Percentiles rank a stretch among this genome's conserved stretches.
phyloP scores from a whole-genome alignment of 2,329 filamentous ascomycete genomes.

The Thielaviopsis euricoi region DNA sequence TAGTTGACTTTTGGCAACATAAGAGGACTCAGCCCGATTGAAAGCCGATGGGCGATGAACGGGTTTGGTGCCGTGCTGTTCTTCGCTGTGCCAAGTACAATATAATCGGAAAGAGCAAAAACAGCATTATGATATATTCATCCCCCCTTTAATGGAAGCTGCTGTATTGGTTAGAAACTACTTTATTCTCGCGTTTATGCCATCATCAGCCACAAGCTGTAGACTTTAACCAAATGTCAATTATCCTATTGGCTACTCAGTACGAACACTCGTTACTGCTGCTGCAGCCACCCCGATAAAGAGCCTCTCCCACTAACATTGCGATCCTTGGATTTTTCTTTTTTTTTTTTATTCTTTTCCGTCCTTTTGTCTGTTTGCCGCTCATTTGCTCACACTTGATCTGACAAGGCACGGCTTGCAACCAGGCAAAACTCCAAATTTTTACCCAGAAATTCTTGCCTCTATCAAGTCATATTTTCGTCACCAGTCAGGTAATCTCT shows the following conservation, averaged over 20 bases:
- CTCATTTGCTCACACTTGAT: neutral
- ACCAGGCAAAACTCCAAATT: neutral
- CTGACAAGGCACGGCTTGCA: neutral
- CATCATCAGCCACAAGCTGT: too few species aligned
- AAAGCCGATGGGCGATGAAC: neutral
- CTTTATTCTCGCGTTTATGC: neutral
- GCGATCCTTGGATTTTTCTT: neutral
- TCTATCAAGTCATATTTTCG: neutral
- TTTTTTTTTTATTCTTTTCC: neutral
- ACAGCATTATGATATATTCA: too few species aligned
- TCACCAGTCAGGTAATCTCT: neutral
- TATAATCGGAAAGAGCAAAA: too few species aligned
- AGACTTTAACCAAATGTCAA: too few species aligned
- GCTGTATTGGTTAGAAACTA: too few species aligned
- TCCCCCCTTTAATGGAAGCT: too few species aligned
- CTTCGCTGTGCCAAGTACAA: too few species aligned
- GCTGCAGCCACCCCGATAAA: neutral
- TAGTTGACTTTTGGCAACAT: neutral
- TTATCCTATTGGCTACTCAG: too few species aligned
- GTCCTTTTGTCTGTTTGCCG: neutral
- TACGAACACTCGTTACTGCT: too few species aligned
- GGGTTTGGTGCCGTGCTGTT: too few species aligned
- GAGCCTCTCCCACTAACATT: slow-evolving; percentile 2
- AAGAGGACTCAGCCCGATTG: neutral
- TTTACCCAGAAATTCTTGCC: neutral